Base-by-base conservation (phyloP, 495 filamentous ascomycete species). In the Penicillium cosmopolitanum region DNA sequence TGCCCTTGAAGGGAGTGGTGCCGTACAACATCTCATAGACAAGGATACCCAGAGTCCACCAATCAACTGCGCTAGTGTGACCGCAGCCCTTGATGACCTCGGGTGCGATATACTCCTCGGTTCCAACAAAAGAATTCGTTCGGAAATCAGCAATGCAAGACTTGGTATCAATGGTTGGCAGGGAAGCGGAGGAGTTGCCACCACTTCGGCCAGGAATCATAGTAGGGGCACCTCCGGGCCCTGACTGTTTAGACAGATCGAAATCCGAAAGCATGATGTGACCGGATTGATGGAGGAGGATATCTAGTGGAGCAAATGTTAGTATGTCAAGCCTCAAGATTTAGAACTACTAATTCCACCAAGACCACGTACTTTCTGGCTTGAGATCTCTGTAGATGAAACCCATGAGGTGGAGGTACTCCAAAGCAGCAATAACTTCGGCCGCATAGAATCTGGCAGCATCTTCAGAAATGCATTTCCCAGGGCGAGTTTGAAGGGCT, bases 201-300 rank as follows among this genome's bases (percentile, higher is more conserved):
- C 68, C 68, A 35, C 84, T 89, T 65, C 92, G 90, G 42, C 89
- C 90, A 42, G 96, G 85, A 61, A 98, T 97, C 94, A 98, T 97
- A 12, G 92, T 96, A 18, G 95, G 95, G 66, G 92, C 91, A 76
- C 95, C 95, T 63, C 94, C 95, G 21, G 95, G 89, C 53, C 95
- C 96, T 7, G 95, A 98, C 72, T 98, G 95, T 69, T 98, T 98
- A 3, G 93, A 97, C 16, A 98, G 83, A 73, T 98, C 95, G 70
- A 98, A 98, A 76, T 98, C 95, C 43, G 96, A 98, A 72, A 98
- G 84, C 95, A 98, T 98, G 69, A 98, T 98, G 71, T 98, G 95
- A 35, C 95, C 95, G 15, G 93, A 97, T 73, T 98, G 95, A 71
- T 98, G 95, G 2, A 98, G 86, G 8, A 98, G 86, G 68, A 98